A percentile compares a stretch with the other conserved stretches of the same genome.
Conservation (phyloP, 1,284 basidiomycete species). For the Austroboletus novae-zelandiae region DNA sequence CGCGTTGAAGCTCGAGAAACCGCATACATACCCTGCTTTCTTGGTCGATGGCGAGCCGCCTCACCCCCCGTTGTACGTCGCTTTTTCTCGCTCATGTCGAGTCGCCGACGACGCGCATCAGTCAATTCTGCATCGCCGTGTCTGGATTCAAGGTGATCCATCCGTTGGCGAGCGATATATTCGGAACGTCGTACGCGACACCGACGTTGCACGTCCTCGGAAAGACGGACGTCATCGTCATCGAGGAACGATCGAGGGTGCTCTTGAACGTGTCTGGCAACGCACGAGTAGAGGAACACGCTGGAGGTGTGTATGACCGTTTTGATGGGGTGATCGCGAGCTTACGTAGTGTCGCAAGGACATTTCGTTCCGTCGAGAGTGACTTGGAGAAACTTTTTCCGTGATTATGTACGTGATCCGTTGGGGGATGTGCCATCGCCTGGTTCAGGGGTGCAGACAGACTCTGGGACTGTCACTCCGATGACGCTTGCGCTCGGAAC, state of each 20-base stretch:
- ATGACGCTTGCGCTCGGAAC: not conserved
- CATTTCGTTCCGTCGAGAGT: slow-evolving; percentile 79
- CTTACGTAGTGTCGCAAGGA: slow-evolving; percentile 40
- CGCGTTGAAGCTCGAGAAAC: slow-evolving; percentile 26
- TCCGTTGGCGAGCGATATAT: slow-evolving; percentile 51
- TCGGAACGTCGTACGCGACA: slow-evolving; percentile 57
- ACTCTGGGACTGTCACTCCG: slow-evolving; percentile 25
- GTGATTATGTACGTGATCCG: slow-evolving; percentile 46
- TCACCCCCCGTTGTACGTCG: slow-evolving; percentile 65
- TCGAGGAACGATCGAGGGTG: slow-evolving; percentile 54
- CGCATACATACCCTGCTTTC: slow-evolving; percentile 59
- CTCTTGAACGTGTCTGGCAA: slow-evolving; percentile 60
- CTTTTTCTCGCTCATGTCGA: not conserved
- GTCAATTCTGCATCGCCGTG: slow-evolving; percentile 66
- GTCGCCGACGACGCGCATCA: slow-evolving; percentile 25
- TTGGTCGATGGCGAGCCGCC: slow-evolving; percentile 62
- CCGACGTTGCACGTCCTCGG: slow-evolving; percentile 84
- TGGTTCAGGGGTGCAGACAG: slow-evolving; percentile 3
- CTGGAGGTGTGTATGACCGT: slow-evolving; percentile 56
- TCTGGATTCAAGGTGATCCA: slow-evolving; percentile 65
- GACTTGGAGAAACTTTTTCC: slow-evolving; percentile 71
- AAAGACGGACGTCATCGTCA: slow-evolving; percentile 76
- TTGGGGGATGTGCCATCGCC: slow-evolving; percentile 24
- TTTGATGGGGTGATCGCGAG: too few species aligned
- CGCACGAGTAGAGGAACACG: slow-evolving; percentile 67